These are phyloP conservation scores for Aechmea fasciata DNA, from an alignment of 176 grass and related monocot genomes.

Conservation along the genomic window DNA sequence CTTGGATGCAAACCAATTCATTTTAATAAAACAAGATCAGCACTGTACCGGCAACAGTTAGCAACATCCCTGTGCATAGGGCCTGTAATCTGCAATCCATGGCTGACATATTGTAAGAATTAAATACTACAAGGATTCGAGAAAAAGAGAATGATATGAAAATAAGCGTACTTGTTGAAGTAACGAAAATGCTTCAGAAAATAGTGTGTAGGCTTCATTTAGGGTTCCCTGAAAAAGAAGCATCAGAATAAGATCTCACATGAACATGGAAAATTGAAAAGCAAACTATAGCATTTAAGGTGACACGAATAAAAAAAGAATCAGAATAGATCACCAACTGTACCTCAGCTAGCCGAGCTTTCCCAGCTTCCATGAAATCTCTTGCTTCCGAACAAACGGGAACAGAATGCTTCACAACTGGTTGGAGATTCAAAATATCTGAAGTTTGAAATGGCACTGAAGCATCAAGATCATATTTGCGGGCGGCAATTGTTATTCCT, in stretches of 20 bases:
- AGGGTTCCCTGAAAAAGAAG: slow-evolving; percentile 64
- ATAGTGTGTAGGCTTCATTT: slow-evolving; percentile 81
- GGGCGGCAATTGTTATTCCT: slow-evolving; percentile 70
- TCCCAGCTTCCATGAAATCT: slow-evolving; percentile 93
- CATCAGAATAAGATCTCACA: slow-evolving; percentile 2
- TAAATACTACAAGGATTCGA: slow-evolving; percentile 5
- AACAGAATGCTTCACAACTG: slow-evolving; percentile 86
- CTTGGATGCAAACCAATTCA: neutral
- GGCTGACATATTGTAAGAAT: slow-evolving; percentile 6
- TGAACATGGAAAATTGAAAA: neutral
- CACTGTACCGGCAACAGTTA: slow-evolving; percentile 77
- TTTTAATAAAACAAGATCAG: slow-evolving; percentile 13
- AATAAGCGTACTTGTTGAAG: slow-evolving; percentile 73
- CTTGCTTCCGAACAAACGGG: slow-evolving; percentile 72
- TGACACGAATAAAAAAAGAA: neutral
- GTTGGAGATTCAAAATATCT: slow-evolving; percentile 92
- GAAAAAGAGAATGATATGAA: slow-evolving; percentile 13
- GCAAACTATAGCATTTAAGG: neutral
- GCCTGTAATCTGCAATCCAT: slow-evolving; percentile 65
- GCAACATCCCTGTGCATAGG: slow-evolving; percentile 97
- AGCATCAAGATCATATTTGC: slow-evolving; percentile 65
- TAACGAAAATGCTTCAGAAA: slow-evolving; percentile 93
- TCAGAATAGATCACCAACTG: neutral
- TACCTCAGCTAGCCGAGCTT: slow-evolving; percentile 84
- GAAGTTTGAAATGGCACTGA: slow-evolving; percentile 56